Percentiles rank a stretch among this genome's conserved stretches.
These are phyloP conservation scores for Amylostereum chailletii DNA, from an alignment of 1,284 basidiomycete genomes.

Conservation along the genomic window DNA sequence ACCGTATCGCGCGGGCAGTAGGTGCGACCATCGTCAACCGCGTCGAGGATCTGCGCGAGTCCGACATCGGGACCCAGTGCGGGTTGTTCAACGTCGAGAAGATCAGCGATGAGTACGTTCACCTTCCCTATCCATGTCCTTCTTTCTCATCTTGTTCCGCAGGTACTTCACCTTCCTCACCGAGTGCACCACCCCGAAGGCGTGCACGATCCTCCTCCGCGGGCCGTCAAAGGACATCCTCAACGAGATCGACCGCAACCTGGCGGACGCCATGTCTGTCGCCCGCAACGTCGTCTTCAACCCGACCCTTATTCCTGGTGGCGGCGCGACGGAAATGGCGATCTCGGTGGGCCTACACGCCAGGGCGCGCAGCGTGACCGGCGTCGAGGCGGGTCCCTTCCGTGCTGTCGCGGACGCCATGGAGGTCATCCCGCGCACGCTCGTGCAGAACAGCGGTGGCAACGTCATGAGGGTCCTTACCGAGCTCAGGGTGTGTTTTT, in stretches of 20 bases:
- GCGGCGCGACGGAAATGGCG: constrained; percentile 98
- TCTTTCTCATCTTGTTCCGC: constrained; percentile 2
- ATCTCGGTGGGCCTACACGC: constrained; percentile 86
- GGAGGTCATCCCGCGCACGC: constrained; percentile 94
- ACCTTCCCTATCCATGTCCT: constrained; percentile 2
- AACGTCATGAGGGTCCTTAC: constrained; percentile 93
- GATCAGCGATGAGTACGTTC: constrained; percentile 87
- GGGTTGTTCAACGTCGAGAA: constrained; percentile 96
- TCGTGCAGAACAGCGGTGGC: constrained; percentile 94
- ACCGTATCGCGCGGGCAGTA: constrained; percentile 92
- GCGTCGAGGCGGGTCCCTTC: constrained; percentile 88
- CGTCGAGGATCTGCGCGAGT: constrained; percentile 88
- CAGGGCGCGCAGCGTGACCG: constrained; percentile 72
- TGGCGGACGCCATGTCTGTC: constrained; percentile 96
- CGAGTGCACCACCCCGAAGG: constrained; percentile 88
- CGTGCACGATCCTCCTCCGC: constrained; percentile 97
- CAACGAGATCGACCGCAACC: constrained; percentile 96
- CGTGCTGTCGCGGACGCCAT: constrained; percentile 92
- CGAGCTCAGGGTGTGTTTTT: constrained; percentile 65
- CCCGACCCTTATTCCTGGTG: constrained; percentile 84
- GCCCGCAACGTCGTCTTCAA: constrained; percentile 97
- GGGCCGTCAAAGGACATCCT: constrained; percentile 97
- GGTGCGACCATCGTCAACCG: constrained; percentile 97
- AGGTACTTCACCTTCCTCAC: constrained; percentile 97
- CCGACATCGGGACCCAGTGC: constrained; percentile 88